Base-by-base conservation (phyloP, 768 basidiomycete species). In the Pleurotus giganteus region DNA sequence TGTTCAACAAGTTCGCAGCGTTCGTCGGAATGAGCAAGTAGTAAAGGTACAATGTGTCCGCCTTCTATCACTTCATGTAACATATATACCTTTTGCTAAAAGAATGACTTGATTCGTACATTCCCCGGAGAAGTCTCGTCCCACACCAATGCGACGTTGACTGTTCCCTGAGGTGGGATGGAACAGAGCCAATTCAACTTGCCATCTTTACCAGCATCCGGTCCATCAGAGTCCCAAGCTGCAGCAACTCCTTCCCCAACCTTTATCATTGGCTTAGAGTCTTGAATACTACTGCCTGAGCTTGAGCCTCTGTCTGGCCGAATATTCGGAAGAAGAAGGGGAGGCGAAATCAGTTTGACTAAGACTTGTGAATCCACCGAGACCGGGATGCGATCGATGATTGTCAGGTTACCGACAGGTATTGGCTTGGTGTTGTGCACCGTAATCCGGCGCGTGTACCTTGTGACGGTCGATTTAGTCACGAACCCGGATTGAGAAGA, bases 311-410 rank as follows among this genome's bases (percentile, higher is more conserved):
- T n/a, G n/a, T 24, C n/a, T 32, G 31, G 31, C 6, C 13, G 31
- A 32, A 41, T n/a, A 26, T 11, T 7, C 4, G 52, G 52, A 15
- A 43, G 52, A 11, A 17, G 41, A 6, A 53, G 42, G 6, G 52
- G 28, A 19, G 52, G 52, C 5, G 15, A 43, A n/a, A 53, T 13
- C 3, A 42, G 42, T 26, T 53, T 53, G n/a, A 53, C 52, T 11
- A 15, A 11, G 17, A 51, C 37, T 37, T 51, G 49, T 2, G 31
- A 12, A 24, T 51, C 49, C 26, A n/a, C n/a, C 6, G 60, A 58
- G 23, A 61, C 44, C 4, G 57, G 60, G 26, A 61, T 44, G 26
- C 53, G 60, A 34, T 61, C 60, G 46, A 57, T 32, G 28, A 61
- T 37, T 24, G 54, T 59, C 13, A 61, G 41, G 13, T 55, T 32